Evolutionary conservation across 2,329 filamentous ascomycete species (phyloP).

Genomic region (Monilinia laxa): DNA sequence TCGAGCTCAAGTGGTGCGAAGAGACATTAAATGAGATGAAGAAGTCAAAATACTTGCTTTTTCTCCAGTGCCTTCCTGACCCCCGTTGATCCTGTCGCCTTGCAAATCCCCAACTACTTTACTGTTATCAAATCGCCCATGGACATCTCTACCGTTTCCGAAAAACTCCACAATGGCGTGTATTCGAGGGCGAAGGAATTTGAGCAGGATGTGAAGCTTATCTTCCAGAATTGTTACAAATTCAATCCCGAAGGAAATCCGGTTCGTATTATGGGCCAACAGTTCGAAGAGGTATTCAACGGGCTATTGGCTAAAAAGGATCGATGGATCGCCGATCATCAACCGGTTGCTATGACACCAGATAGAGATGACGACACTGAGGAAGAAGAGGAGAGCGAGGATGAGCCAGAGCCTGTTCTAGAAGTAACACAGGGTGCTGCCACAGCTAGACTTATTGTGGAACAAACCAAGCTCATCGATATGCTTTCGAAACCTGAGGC

Average conservation of each 20-base stretch:
- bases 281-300: conserved; percentile 74
- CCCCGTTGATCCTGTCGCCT: conserved; percentile 88
- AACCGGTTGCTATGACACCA: conserved; percentile 63
- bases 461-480: conserved; percentile 58
- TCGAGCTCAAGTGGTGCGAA: conserved; percentile 88
- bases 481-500: conserved; percentile 54
- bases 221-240: conserved; percentile 85
- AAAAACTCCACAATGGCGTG: conserved; percentile 73
- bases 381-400: conserved; percentile 58
- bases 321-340: conserved; percentile 75
- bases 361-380: conserved; percentile 64
- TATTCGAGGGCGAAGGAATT: conserved; percentile 85
- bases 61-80: conserved; percentile 74
- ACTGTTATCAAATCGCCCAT: conserved; percentile 95
- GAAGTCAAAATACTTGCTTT: conserved; percentile 65
- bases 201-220: conserved; percentile 75
- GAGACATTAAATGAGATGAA: conserved; percentile 75
- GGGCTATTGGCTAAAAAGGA: conserved; percentile 75
- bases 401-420: conserved; percentile 43
- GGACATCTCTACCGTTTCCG: conserved; percentile 81
- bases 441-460: conserved; percentile 52
- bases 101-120: conserved; percentile 92
- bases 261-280: conserved; percentile 69
- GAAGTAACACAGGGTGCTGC: conserved; percentile 37
- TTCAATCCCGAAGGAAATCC: conserved; percentile 84